A percentile compares a stretch with the other conserved stretches of the same genome.
Evolutionary conservation across 1,139 yeast species (phyloP).

Genomic region (Candida tropicalis): DNA sequence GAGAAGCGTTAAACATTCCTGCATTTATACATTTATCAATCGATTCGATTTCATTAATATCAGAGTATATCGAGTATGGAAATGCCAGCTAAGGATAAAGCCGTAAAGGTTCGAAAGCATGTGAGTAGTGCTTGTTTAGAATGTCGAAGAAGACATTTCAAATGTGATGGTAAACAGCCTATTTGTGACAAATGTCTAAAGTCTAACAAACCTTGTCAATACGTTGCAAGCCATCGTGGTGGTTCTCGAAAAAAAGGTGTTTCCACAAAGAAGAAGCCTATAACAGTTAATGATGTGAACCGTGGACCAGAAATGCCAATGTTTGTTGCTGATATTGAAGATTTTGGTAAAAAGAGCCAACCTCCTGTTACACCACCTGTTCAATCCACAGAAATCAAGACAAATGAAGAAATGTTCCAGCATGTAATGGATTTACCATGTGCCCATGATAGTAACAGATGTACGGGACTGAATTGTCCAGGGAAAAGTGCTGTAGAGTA

Average conservation of each 20-base stretch:
- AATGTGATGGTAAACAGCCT: conserved; percentile 52
- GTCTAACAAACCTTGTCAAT: conserved; percentile 37
- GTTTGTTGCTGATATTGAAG: conserved; percentile 18
- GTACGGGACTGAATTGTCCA: conserved; percentile 17
- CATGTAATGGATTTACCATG: conserved; percentile 16
- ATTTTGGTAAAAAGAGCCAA: conserved; percentile 11
- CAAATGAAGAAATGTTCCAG: conserved; percentile 11
- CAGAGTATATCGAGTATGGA: conserved; percentile 1
- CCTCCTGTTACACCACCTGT: not conserved
- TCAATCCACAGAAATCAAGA: not conserved
- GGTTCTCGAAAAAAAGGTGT: conserved; percentile 54
- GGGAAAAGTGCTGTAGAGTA: conserved; percentile 17
- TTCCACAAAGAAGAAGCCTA: conserved; percentile 17
- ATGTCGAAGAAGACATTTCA: conserved; percentile 50
- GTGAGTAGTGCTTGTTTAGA: conserved; percentile 46
- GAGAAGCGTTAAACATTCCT: too few relatives aligned
- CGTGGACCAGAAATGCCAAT: conserved; percentile 17
- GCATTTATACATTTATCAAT: too few relatives aligned
- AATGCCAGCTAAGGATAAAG: conserved; percentile 5
- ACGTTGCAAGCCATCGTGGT: conserved; percentile 52
- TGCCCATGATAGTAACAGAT: conserved; percentile 14
- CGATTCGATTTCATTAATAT: not conserved
- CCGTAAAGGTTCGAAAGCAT: conserved; percentile 19
- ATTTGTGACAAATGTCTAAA: conserved; percentile 42
- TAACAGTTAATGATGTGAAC: conserved; percentile 14